A percentile compares a stretch with the other conserved stretches of the same genome.
phyloP scores from a whole-genome alignment of 1,139 yeast species.

The Tardiomyces digboiensis region DNA sequence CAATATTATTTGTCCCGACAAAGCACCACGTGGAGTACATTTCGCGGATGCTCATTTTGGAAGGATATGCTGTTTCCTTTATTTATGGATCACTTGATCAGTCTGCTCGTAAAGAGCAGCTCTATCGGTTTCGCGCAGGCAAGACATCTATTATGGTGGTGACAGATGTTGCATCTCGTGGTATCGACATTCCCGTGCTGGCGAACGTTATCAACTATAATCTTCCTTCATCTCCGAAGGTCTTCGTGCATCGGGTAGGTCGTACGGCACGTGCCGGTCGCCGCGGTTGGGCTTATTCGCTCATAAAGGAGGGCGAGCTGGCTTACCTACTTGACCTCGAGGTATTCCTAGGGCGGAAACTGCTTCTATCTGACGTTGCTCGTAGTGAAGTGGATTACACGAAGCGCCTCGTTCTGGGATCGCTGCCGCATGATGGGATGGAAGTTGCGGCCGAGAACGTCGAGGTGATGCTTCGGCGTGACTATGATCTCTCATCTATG shows the following conservation, averaged over 20 bases:
- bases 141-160: slow-evolving; percentile 79
- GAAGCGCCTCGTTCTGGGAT: slow-evolving; percentile 72
- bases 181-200: slow-evolving; percentile 95
- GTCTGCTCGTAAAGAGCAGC: slow-evolving; percentile 85
- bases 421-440: slow-evolving; percentile 61
- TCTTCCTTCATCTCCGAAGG: slow-evolving; percentile 85
- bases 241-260: slow-evolving; percentile 95
- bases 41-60: slow-evolving; percentile 53
- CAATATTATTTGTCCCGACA: slow-evolving; percentile 93
- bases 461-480: slow-evolving; percentile 47
- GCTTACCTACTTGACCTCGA: slow-evolving; percentile 90
- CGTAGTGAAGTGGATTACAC: slow-evolving; percentile 45
- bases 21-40: slow-evolving; percentile 96
- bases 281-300: slow-evolving; percentile 95
- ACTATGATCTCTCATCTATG: slow-evolving; percentile 61
- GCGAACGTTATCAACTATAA: slow-evolving; percentile 92
- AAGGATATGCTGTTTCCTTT: slow-evolving; percentile 82
- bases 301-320: slow-evolving; percentile 75
- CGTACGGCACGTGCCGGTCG: slow-evolving; percentile 99
- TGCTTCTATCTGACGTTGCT: slow-evolving; percentile 48
- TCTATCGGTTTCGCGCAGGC: slow-evolving; percentile 78
- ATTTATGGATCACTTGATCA: slow-evolving; percentile 95
- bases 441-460: slow-evolving; percentile 70
- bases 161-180: slow-evolving; percentile 99
- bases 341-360: slow-evolving; percentile 77